A percentile compares a stretch with the other conserved stretches of the same genome.
phyloP scores from a whole-genome alignment of 139 green algal genomes.

The Yamagishiella unicocca region DNA sequence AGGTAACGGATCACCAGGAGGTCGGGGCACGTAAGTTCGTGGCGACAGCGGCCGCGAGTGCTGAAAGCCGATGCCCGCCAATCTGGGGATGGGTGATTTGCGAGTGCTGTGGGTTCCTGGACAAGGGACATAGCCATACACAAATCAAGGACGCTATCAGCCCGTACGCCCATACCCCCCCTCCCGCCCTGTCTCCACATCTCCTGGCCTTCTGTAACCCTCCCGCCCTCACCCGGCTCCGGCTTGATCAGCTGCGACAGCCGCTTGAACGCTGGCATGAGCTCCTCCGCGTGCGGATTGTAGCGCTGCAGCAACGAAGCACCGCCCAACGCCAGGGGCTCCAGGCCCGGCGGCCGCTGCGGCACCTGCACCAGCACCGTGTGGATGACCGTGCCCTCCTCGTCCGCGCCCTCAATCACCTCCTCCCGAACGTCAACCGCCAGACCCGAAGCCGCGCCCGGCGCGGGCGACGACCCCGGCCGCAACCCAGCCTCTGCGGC shows the following conservation, averaged over 20 bases:
- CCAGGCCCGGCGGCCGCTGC: not conserved
- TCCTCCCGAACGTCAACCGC: not conserved
- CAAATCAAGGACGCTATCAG: too few species aligned
- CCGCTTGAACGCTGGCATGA: slow-evolving; percentile 44
- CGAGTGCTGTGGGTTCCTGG: too few species aligned
- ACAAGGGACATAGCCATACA: too few species aligned
- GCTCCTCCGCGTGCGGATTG: slow-evolving; percentile 52
- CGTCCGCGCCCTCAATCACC: slow-evolving; percentile 29
- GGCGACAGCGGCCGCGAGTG: too few species aligned
- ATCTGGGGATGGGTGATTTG: too few species aligned
- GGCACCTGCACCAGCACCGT: slow-evolving; percentile 42
- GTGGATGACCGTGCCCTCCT: slow-evolving; percentile 41
- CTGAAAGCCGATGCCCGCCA: too few species aligned
- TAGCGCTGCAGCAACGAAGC: slow-evolving; percentile 46
- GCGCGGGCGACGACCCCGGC: not conserved
- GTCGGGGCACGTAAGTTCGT: too few species aligned
- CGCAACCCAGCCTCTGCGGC: not conserved
- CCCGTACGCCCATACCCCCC: too few species aligned
- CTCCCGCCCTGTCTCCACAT: too few species aligned
- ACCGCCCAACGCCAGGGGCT: slow-evolving; percentile 46
- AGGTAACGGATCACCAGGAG: too few species aligned
- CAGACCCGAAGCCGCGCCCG: not conserved
- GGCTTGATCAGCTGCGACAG: slow-evolving; percentile 20
- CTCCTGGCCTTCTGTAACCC: too few species aligned
- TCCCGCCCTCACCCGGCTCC: slow-evolving; percentile 2